Evolutionary conservation across 2,329 filamentous ascomycete genomes (phyloP).

Genomic region (Aureobasidium sp.): DNA sequence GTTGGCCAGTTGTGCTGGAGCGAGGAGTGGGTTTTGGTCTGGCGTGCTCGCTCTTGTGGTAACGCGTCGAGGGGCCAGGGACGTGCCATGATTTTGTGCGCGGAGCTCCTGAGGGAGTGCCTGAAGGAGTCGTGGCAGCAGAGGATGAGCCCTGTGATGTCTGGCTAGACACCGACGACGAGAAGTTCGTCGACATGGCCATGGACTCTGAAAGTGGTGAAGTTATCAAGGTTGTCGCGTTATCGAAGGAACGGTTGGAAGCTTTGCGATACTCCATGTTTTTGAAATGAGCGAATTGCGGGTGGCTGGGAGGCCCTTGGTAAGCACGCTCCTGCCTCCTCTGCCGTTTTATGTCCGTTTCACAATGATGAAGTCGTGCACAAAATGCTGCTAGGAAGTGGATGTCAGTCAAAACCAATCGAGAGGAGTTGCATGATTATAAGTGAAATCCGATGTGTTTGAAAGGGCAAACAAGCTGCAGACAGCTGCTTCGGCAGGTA

Average conservation of each 20-base stretch:
- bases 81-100: constrained; percentile 24
- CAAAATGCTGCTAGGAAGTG: neutral
- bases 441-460: neutral
- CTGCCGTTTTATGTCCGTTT: neutral
- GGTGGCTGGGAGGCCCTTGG: constrained; percentile 2
- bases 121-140: constrained; percentile 14
- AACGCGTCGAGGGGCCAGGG: constrained; percentile 28
- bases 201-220: neutral
- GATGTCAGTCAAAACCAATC: neutral
- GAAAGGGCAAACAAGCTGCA: neutral
- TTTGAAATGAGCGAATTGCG: neutral
- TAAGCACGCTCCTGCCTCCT: neutral
- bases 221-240: constrained; percentile 10
- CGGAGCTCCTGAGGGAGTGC: constrained; percentile 7
- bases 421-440: neutral
- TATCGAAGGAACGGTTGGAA: constrained; percentile 10
- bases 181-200: constrained; percentile 11
- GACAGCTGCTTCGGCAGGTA: neutral
- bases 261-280: constrained; percentile 8
- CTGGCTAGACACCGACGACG: constrained; percentile 10
- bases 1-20: neutral
- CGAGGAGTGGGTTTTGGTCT: constrained; percentile 9
- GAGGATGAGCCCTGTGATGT: neutral
- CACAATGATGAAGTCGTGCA: neutral
- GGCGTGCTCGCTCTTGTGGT: constrained; percentile 23